A percentile compares a stretch with the other conserved stretches of the same genome.
phyloP scores from a whole-genome alignment of 2,329 filamentous ascomycete genomes.

The Cephalotrichum gorgonifer region DNA sequence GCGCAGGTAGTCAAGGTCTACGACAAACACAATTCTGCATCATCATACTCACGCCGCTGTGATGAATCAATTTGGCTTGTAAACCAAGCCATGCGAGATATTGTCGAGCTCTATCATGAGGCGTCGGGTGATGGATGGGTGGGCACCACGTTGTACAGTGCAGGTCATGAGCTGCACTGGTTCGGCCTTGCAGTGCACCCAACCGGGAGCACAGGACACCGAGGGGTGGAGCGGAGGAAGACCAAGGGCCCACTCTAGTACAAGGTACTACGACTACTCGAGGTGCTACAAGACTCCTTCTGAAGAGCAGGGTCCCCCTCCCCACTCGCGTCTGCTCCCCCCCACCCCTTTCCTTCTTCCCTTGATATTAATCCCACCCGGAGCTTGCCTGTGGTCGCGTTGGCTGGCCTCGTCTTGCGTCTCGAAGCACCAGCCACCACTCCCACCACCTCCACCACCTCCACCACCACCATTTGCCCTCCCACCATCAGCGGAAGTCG shows the following conservation, averaged over 20 bases:
- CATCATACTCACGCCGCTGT: too few species aligned
- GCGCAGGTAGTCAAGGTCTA: too few species aligned
- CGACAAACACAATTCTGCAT: too few species aligned
- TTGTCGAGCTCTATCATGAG: too few species aligned
- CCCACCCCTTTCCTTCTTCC: neutral
- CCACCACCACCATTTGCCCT: neutral
- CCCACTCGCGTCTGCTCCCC: neutral
- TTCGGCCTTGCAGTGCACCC: neutral
- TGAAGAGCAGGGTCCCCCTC: neutral
- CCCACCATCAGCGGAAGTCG: conserved; percentile 3
- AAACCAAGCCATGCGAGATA: too few species aligned
- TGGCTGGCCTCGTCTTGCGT: neutral
- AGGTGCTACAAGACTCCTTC: neutral
- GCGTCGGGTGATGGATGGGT: too few species aligned
- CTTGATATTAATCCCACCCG: neutral
- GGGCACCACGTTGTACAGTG: too few species aligned
- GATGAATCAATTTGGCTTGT: too few species aligned
- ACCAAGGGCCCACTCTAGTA: neutral
- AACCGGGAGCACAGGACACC: neutral
- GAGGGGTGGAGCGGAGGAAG: neutral
- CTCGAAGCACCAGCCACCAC: neutral
- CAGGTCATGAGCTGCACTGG: neutral
- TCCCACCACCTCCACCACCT: neutral
- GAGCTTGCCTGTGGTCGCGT: neutral
- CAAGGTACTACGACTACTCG: neutral